Evolutionary conservation across 495 filamentous ascomycete species (phyloP), one percentile per base, ranked within the genome.

Genomic region (Hypomontagnella monticulosa): DNA sequence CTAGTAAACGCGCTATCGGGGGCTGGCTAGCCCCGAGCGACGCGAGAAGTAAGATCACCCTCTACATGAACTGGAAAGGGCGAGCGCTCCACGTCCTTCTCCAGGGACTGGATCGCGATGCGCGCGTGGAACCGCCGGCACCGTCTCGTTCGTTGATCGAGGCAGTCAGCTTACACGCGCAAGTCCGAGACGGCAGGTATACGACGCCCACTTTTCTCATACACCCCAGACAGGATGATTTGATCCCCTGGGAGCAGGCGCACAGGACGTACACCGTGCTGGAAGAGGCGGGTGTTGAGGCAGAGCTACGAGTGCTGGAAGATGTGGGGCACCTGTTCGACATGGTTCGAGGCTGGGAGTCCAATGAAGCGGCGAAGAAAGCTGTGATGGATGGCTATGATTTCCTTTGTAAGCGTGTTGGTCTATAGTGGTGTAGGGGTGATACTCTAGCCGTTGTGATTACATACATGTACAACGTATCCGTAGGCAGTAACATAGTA

Each of bases 11-110:
- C 1, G 49, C 32, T 14, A 3, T 52, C 18, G 32, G 49, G 7
- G 32, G 32, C 49, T 52, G 49, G 49, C 2, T 38, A 11, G 32
- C 49, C 10, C 32, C 32, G 11, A 38, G n/a, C 8, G 49, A 52
- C 27, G 32, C 49, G 9, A 32, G 49, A 3, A 52, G 32, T 23
- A 14, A 16, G 8, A 15, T 52, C 0, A 33, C 16, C 3, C 16
- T 52, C n/a, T 23, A 52, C 32, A 52, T 52, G 32, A 52, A 52
- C 33, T 52, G 49, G 49, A 32, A 52, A 3, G 49, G 32, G 0
- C 49, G 32, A 10, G 16, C 49, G 4, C 16, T 52, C 3, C 33
- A 37, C 16, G 33, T 36, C 7, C 8, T 52, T 6, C 49, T 52
- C 4, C 3, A 18, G 16, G 49, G 49, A 8, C 14, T 52, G 1